A percentile compares a stretch with the other conserved stretches of the same genome.
phyloP scores from a whole-genome alignment of 2,329 filamentous ascomycete species.

The Trichoderma semiorbis region DNA sequence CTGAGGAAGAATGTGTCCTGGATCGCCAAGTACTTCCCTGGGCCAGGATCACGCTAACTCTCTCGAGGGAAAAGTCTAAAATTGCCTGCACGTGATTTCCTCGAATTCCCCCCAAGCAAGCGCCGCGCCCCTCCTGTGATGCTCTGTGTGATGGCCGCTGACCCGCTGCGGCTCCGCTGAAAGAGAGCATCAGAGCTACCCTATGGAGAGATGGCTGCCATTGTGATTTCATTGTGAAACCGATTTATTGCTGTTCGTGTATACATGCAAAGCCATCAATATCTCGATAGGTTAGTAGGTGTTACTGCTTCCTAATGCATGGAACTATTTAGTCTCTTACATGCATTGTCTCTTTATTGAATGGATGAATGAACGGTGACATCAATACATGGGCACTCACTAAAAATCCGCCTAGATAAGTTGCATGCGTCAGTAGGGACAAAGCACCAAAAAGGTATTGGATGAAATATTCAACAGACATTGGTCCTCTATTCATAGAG shows the following conservation, averaged over 20 bases:
- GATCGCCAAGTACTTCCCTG: slow-evolving; percentile 29
- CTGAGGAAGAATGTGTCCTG: slow-evolving; percentile 39
- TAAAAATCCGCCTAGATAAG: not conserved
- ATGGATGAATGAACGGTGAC: not conserved
- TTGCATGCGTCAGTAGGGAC: not conserved
- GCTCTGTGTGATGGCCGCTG: not conserved
- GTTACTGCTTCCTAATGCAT: not conserved
- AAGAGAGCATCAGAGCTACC: not conserved
- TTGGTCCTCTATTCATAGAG: not conserved
- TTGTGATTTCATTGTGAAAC: not conserved
- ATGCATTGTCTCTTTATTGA: not conserved
- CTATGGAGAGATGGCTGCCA: not conserved
- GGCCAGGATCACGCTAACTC: slow-evolving; percentile 28
- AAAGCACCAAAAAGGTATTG: not conserved
- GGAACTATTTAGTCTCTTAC: not conserved
- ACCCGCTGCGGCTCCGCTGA: not conserved
- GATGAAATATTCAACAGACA: not conserved
- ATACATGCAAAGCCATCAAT: not conserved
- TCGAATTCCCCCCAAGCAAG: not conserved
- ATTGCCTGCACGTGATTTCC: slow-evolving; percentile 32
- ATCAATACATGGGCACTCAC: not conserved
- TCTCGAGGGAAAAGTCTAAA: slow-evolving; percentile 30
- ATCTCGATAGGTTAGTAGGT: not conserved
- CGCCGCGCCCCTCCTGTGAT: not conserved
- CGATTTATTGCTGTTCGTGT: not conserved